Conservation (phyloP, 192 early-diverging fungal genomes). For the Helicostylum pulchrum region DNA sequence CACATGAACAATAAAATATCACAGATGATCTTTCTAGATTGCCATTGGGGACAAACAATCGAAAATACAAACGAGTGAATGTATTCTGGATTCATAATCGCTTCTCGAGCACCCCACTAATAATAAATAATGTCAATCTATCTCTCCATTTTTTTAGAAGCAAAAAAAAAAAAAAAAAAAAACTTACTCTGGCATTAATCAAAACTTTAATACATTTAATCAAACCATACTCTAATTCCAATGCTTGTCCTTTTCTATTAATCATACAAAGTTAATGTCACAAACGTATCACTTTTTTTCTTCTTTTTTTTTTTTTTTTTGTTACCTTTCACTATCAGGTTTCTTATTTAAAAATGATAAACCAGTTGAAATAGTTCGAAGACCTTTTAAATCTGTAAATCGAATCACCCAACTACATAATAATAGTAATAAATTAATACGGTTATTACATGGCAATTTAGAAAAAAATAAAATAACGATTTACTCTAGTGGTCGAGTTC, state of each 20-base stretch:
- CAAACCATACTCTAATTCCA: constrained; percentile 76
- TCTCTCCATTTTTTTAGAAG: neutral
- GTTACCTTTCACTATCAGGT: constrained; percentile 18
- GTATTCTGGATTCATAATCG: constrained; percentile 62
- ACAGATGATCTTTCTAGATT: constrained; percentile 66
- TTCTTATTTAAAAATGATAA: constrained; percentile 58
- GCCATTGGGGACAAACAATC: constrained; percentile 69
- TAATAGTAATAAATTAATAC: neutral
- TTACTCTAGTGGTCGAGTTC: constrained; percentile 51
- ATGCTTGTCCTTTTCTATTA: constrained; percentile 56
- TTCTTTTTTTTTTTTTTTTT: constrained; percentile 2
- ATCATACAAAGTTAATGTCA: too few species aligned
- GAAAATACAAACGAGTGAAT: constrained; percentile 70
- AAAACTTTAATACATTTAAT: constrained; percentile 74
- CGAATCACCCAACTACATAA: constrained; percentile 67
- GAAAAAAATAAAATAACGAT: neutral
- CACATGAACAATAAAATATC: constrained; percentile 76
- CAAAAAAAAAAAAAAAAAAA: neutral
- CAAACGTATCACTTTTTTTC: neutral
- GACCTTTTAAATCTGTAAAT: constrained; percentile 74
- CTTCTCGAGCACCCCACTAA: constrained; percentile 72
- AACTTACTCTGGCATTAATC: constrained; percentile 57
- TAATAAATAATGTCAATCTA: neutral
- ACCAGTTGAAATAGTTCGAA: constrained; percentile 61
- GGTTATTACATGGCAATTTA: too few species aligned